Conservation (phyloP, 208 protist species). For the Trypanosoma conorhini region DNA sequence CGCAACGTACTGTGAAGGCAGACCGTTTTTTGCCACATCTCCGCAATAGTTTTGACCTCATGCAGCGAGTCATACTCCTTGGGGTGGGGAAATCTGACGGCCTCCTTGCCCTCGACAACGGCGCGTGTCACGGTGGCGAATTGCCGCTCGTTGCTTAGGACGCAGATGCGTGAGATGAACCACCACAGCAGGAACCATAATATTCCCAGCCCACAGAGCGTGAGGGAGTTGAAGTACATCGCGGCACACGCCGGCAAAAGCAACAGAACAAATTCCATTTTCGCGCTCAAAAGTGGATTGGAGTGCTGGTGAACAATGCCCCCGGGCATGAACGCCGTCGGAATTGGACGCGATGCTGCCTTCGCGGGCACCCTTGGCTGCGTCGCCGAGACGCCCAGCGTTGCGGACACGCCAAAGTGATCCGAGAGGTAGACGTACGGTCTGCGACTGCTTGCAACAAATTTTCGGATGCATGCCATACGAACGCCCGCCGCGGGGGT, state of each 20-base stretch:
- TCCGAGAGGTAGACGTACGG: slow-evolving; percentile 90
- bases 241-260: slow-evolving; percentile 35
- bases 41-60: slow-evolving; percentile 42
- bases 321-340: slow-evolving; percentile 55
- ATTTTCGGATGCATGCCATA: slow-evolving; percentile 66
- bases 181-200: slow-evolving; percentile 40
- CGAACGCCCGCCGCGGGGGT: slow-evolving; percentile 38
- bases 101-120: slow-evolving; percentile 43
- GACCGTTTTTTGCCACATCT: slow-evolving; percentile 73
- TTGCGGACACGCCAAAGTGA: slow-evolving; percentile 79
- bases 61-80: slow-evolving; percentile 38
- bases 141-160: slow-evolving; percentile 36
- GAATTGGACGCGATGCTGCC: slow-evolving; percentile 16
- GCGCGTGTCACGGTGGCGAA: slow-evolving; percentile 46
- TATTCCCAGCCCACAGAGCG: slow-evolving; percentile 32
- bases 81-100: slow-evolving; percentile 29
- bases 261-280: slow-evolving; percentile 46
- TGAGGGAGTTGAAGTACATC: slow-evolving; percentile 46
- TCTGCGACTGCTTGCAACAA: slow-evolving; percentile 66
- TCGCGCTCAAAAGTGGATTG: slow-evolving; percentile 55
- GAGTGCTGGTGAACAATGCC: slow-evolving; percentile 69
- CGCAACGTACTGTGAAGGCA: slow-evolving; percentile 46
- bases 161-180: slow-evolving; percentile 39
- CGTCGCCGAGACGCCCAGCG: slow-evolving; percentile 22
- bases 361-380: not conserved